Evolutionary conservation across 23 red algal genomes (phyloP).

Genomic region (Gracilariopsis chorda): DNA sequence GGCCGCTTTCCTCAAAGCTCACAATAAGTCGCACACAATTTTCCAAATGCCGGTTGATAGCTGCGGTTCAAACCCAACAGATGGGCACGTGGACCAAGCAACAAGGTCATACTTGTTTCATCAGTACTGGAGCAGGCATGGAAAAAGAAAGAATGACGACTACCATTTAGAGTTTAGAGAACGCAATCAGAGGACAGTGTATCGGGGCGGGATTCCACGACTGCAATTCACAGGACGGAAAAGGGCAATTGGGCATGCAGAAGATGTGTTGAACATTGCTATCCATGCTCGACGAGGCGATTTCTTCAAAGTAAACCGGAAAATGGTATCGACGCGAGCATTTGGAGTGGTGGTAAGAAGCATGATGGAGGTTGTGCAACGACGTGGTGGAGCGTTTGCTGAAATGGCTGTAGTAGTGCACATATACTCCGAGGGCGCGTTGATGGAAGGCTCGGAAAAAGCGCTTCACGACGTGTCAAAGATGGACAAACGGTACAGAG

Average conservation of each 20-base stretch:
- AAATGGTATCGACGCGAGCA: neutral
- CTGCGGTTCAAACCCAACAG: neutral
- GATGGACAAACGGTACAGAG: too few species aligned
- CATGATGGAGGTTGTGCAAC: neutral
- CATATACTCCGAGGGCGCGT: conserved; percentile 45
- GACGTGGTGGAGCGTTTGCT: neutral
- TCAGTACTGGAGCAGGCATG: conserved; percentile 14
- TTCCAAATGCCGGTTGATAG: conserved; percentile 8
- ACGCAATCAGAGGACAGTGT: neutral
- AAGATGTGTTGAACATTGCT: neutral
- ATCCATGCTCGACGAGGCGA: conserved; percentile 34
- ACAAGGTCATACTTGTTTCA: conserved; percentile 3
- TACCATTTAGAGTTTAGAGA: neutral
- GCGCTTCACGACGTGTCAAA: too few species aligned
- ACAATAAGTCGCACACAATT: neutral
- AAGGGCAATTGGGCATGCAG: neutral
- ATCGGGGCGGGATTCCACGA: neutral
- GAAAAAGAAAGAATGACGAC: neutral
- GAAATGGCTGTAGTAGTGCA: neutral
- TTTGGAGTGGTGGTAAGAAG: neutral
- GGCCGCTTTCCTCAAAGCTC: neutral
- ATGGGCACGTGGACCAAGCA: neutral
- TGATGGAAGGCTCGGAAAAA: too few species aligned
- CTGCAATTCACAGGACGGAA: neutral
- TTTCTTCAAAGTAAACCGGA: conserved; percentile 10